Percentiles rank a stretch among this genome's conserved stretches.
phyloP scores from a whole-genome alignment of 139 green algal species.

The Tetraselmis chui region DNA sequence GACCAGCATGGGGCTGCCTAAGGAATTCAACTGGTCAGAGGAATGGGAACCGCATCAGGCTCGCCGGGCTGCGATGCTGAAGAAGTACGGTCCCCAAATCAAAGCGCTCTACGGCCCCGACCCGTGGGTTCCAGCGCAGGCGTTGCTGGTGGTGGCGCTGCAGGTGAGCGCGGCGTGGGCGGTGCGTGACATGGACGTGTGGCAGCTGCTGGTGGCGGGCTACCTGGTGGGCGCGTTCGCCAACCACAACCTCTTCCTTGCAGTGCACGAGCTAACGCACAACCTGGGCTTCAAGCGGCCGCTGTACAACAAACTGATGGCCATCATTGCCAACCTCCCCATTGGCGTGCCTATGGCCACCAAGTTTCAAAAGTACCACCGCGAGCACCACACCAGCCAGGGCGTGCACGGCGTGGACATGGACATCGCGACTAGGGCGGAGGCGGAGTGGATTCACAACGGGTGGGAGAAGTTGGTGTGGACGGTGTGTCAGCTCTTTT shows the following conservation, averaged over 20 bases:
- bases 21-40: constrained; percentile 32
- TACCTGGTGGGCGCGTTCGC: constrained; percentile 48
- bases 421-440: constrained; percentile 44
- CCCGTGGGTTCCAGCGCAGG: constrained; percentile 36
- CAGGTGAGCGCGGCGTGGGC: constrained; percentile 44
- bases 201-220: constrained; percentile 28
- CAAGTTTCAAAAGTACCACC: constrained; percentile 67
- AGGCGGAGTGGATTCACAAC: constrained; percentile 31
- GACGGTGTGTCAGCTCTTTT: constrained; percentile 44
- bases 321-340: constrained; percentile 47
- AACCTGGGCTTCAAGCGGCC: constrained; percentile 49
- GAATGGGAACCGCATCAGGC: constrained; percentile 52
- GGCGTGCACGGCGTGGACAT: constrained; percentile 57
- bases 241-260: constrained; percentile 61
- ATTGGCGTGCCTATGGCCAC: constrained; percentile 52
- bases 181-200: constrained; percentile 36
- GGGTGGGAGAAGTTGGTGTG: constrained; percentile 32
- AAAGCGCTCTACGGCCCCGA: constrained; percentile 60
- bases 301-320: constrained; percentile 48
- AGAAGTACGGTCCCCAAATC: constrained; percentile 54
- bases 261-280: constrained; percentile 66
- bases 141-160: constrained; percentile 33
- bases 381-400: constrained; percentile 65
- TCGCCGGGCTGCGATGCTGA: constrained; percentile 43
- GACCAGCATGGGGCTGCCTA: background rate